Evolutionary conservation across 805 yeast genomes (phyloP).

Genomic region (Sugiyamaella qingdaonensis): DNA sequence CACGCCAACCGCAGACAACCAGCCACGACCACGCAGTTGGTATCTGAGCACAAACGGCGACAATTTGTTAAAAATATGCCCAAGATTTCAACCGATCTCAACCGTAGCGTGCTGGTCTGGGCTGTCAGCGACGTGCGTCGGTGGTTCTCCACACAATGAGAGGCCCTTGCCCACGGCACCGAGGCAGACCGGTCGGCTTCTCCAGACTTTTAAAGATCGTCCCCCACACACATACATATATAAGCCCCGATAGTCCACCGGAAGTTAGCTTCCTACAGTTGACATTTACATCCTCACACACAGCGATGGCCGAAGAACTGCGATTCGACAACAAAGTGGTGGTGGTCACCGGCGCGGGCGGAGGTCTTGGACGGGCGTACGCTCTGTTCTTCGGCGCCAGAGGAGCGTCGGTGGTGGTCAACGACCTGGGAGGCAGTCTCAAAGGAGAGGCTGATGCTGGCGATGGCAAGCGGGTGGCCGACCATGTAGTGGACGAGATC

Average conservation of each 20-base stretch:
- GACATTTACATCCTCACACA: not conserved
- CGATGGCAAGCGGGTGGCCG: constrained; percentile 57
- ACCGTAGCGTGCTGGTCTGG: too few relatives aligned
- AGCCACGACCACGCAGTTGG: too few relatives aligned
- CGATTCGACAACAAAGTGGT: constrained; percentile 81
- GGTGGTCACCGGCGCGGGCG: constrained; percentile 95
- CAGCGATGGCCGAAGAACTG: constrained; percentile 28
- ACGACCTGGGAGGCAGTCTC: constrained; percentile 85
- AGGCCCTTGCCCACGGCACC: not conserved
- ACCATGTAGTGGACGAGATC: constrained; percentile 83
- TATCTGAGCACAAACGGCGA: too few relatives aligned
- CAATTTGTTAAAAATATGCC: too few relatives aligned
- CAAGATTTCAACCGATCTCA: too few relatives aligned
- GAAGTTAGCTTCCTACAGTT: not conserved
- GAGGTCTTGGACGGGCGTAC: constrained; percentile 88
- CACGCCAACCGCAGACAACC: too few relatives aligned
- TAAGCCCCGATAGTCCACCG: not conserved
- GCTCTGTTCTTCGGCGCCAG: constrained; percentile 82
- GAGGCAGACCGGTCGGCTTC: constrained; percentile 1
- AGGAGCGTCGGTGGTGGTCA: constrained; percentile 94
- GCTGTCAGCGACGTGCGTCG: too few relatives aligned
- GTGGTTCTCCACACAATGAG: too few relatives aligned
- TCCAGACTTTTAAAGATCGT: not conserved
- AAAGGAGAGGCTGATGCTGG: constrained; percentile 61
- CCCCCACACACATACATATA: constrained; percentile 1